phyloP scores from a whole-genome alignment of 306 rosid species.

The Crotalaria pallida region DNA sequence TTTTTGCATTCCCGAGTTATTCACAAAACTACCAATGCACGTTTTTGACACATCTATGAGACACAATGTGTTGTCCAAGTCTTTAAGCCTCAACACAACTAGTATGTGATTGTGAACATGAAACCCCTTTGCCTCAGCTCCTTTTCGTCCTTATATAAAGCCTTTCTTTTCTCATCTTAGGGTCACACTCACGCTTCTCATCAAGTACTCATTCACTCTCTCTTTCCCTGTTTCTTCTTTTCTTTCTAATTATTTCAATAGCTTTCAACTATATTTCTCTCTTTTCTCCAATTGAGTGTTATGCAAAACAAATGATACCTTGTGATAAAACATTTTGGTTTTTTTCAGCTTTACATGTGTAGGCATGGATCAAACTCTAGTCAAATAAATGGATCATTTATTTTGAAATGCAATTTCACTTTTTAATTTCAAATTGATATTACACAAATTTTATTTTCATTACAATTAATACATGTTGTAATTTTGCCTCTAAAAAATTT shows the following conservation, averaged over 20 bases:
- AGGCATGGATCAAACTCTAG: background rate
- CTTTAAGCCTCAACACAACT: too few relatives aligned
- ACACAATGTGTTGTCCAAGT: too few relatives aligned
- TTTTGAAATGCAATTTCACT: background rate
- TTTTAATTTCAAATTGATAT: too few relatives aligned
- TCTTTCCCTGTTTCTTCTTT: background rate
- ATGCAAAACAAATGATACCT: background rate
- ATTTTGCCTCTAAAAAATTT: too few relatives aligned
- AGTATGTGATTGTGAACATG: background rate
- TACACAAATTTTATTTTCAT: too few relatives aligned
- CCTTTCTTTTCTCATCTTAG: background rate
- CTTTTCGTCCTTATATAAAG: background rate
- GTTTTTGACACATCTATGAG: too few relatives aligned
- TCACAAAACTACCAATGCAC: too few relatives aligned
- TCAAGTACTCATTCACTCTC: slow-evolving; percentile 19
- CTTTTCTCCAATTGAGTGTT: background rate
- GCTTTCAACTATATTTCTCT: background rate
- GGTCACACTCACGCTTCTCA: slow-evolving; percentile 9
- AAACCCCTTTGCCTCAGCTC: too few relatives aligned
- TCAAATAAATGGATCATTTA: background rate
- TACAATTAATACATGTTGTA: too few relatives aligned
- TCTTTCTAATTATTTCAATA: background rate
- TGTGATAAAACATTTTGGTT: background rate
- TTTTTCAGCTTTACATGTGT: background rate
- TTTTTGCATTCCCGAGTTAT: too few relatives aligned